Base-by-base conservation (phyloP, 495 filamentous ascomycete species). In the Penicillium silybi region DNA sequence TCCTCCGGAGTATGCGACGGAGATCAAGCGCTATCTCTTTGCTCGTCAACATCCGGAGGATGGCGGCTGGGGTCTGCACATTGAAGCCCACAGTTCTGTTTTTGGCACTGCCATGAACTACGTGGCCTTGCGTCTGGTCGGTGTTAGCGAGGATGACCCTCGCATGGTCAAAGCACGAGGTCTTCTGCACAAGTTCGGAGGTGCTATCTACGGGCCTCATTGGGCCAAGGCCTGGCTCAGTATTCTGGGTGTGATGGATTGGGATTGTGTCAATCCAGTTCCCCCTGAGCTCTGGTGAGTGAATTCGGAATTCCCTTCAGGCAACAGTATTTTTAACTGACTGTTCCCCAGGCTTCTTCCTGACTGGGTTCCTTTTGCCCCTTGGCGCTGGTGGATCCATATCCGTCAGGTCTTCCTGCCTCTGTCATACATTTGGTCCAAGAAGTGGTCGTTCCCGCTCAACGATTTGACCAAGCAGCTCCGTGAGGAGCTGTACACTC, bases 361-460 rank as follows among this genome's bases (percentile, higher is more conserved):
- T 2, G 90, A 97, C 67, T 97, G 93, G 92, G 82, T 92, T 13
- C 95, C 93, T 1, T 80, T 97, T 57, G 85, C 89, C 9, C 93
- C 95, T 0, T 97, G 95, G 93, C 78, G 90, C 41, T 98, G 93
- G 93, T 98, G 93, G 93, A 90, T 96, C 54, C 93, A 98, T 54
- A 96, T 96, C 69, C 89, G 93, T 15, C 83, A 86, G 65, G 92
- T 98, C 26, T 96, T 91, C 66, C 68, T 96, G 32, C 87, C 92
- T 9, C 96, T 97, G 89, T 84, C 86, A 11, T 97, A 85, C 59
- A 75, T 97, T 35, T 96, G 85, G 74, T 92, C 89, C 6, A 86
- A 85, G 70, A 79, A 78, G 39, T 95, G 85, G 78, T 77, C 79
- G 10, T 83, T 82, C 50, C 87, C 88, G 16, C 73, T 85, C 46